phyloP scores from a whole-genome alignment of 352 stramenopile genomes.

The Pythium plurisporium region DNA sequence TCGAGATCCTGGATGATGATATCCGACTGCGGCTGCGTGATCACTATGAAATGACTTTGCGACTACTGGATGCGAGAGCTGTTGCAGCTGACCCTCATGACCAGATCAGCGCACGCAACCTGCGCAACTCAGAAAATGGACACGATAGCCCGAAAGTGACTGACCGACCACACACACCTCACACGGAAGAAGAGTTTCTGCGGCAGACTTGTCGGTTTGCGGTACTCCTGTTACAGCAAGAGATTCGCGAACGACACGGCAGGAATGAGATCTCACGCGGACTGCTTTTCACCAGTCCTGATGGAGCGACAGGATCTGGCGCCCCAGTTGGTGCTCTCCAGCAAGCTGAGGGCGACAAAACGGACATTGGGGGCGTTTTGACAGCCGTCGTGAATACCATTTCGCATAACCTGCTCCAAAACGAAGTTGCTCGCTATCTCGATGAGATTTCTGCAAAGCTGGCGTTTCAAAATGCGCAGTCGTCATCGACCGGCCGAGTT shows the following conservation, averaged over 20 bases:
- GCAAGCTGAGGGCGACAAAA: constrained; percentile 30
- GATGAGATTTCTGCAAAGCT: constrained; percentile 64
- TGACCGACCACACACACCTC: not conserved
- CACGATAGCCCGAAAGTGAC: not conserved
- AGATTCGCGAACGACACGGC: constrained; percentile 72
- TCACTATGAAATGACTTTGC: constrained; percentile 63
- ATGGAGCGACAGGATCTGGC: constrained; percentile 24
- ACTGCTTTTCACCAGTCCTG: constrained; percentile 43
- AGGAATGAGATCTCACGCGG: constrained; percentile 63
- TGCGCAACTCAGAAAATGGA: not conserved
- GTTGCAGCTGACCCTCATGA: constrained; percentile 13
- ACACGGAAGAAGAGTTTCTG: constrained; percentile 36
- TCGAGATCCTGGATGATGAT: constrained; percentile 80
- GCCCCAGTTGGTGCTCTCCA: constrained; percentile 11
- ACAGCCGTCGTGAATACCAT: constrained; percentile 61
- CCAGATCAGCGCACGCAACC: not conserved
- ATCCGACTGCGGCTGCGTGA: constrained; percentile 75
- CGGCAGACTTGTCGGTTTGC: constrained; percentile 64
- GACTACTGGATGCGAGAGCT: constrained; percentile 61
- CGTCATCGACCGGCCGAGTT: constrained; percentile 52
- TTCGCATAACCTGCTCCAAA: constrained; percentile 74
- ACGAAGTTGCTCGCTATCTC: constrained; percentile 66
- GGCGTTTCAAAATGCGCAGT: constrained; percentile 52
- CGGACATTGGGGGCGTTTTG: constrained; percentile 39
- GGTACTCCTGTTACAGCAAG: constrained; percentile 71